Conservation (phyloP, 2,329 filamentous ascomycete genomes). For the Diaporthe sp. region DNA sequence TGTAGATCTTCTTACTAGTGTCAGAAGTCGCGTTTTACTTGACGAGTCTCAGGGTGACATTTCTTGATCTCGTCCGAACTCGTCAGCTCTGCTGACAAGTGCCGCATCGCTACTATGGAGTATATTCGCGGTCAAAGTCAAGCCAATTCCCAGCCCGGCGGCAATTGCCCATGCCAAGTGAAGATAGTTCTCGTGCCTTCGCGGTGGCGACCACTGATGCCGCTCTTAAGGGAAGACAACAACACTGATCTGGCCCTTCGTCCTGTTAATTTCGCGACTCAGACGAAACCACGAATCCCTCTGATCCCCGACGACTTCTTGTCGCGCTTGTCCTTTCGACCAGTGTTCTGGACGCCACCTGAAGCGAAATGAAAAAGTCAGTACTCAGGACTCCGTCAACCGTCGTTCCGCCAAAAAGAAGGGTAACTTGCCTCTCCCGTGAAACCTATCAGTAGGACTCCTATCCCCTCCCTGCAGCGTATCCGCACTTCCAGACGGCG, state of each 20-base stretch:
- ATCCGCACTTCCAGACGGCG: conserved; percentile 50
- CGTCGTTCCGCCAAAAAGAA: conserved; percentile 55
- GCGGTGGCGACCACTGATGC: neutral
- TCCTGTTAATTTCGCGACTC: conserved; percentile 22
- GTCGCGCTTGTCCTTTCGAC: conserved; percentile 63
- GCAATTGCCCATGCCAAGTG: neutral
- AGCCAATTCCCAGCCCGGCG: neutral
- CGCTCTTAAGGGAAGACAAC: neutral
- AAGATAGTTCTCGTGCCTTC: neutral
- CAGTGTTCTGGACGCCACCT: conserved; percentile 61
- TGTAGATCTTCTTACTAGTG: conserved; percentile 2
- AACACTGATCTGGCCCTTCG: neutral
- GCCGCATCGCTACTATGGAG: neutral
- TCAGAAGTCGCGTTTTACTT: conserved; percentile 21
- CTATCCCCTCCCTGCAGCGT: conserved; percentile 46
- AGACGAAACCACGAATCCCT: conserved; percentile 56
- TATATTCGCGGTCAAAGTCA: neutral
- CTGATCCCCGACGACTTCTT: conserved; percentile 56
- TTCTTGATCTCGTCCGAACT: conserved; percentile 19
- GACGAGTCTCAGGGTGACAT: conserved; percentile 12
- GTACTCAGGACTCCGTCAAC: conserved; percentile 49
- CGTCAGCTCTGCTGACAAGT: neutral
- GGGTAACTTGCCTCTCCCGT: conserved; percentile 60
- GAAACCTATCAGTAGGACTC: conserved; percentile 57
- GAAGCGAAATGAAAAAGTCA: conserved; percentile 26